Evolutionary conservation across 2,329 filamentous ascomycete genomes (phyloP).

Genomic region (Fusarium piperis): DNA sequence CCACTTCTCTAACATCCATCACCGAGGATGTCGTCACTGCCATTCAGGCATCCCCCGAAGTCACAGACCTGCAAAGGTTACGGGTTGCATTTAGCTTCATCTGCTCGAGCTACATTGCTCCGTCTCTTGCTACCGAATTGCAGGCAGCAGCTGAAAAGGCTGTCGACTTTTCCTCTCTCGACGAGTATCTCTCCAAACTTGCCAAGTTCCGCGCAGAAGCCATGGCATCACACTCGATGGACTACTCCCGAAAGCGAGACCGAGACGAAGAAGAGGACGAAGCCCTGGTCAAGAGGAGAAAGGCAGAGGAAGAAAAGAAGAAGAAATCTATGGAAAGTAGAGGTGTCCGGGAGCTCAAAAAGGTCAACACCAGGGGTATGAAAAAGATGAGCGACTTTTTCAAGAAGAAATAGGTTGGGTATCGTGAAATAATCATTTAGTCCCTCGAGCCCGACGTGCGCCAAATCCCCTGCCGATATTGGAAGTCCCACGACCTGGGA

Average conservation of each 20-base stretch:
- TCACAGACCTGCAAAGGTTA: constrained; percentile 70
- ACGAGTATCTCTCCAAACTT: constrained; percentile 74
- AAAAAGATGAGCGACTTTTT: constrained; percentile 98
- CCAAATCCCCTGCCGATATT: constrained; percentile 49
- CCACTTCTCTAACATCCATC: constrained; percentile 53
- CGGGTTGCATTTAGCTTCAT: constrained; percentile 73
- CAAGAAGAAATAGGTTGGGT: constrained; percentile 67
- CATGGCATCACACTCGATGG: constrained; percentile 72
- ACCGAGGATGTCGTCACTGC: constrained; percentile 51
- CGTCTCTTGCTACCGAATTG: constrained; percentile 55
- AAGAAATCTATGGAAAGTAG: constrained; percentile 79
- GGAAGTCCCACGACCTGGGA: constrained; percentile 47
- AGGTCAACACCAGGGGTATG: constrained; percentile 93
- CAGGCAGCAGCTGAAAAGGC: constrained; percentile 50
- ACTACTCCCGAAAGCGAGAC: constrained; percentile 76
- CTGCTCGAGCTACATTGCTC: constrained; percentile 67
- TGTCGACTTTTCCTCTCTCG: constrained; percentile 75
- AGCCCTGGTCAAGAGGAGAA: constrained; percentile 78
- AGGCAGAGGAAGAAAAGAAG: constrained; percentile 88
- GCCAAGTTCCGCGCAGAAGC: constrained; percentile 76
- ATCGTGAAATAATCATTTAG: constrained; percentile 42
- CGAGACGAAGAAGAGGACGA: constrained; percentile 74
- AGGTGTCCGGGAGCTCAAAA: constrained; percentile 82
- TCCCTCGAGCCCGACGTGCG: constrained; percentile 47
- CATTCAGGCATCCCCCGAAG: constrained; percentile 57